Evolutionary conservation across 1,284 basidiomycete genomes (phyloP), one percentile per base, ranked within the genome.

Genomic region (Cystobasidium slooffiae): DNA sequence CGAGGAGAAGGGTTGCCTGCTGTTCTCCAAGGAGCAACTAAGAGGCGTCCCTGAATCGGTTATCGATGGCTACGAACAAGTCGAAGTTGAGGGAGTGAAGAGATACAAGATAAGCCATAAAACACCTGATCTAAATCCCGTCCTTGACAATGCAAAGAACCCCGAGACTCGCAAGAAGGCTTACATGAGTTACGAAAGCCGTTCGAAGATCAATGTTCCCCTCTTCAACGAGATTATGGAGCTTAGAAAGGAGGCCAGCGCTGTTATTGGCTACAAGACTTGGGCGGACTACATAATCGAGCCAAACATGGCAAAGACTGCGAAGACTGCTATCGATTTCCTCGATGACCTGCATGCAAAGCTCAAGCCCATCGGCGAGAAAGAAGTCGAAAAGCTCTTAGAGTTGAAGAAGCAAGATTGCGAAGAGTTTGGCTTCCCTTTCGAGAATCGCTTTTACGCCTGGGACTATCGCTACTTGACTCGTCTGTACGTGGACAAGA

Each of bases 261-360:
- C 83, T 39, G 79, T 93, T 4, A 84, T 93, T 14, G 87, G 87
- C 6, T 93, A 93, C 78, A 81, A 87, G 18, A 91, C 87, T 16
- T 92, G 91, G 89, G 91, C 90, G 0, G 90, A 91, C 80, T 93
- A 88, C 80, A 82, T 88, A 24, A 91, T 91, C 0, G 91, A 93
- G 80, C 86, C 88, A 69, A 93, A 92, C 84, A 93, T 94, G 92
- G 88, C 90, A 75, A 92, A 92, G 81, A 86, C 84, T 44, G 88
- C 87, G 1, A 83, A 87, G 61, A 85, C 85, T 61, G 88, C 90
- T 1, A 81, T 85, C 78, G 84, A 86, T 49, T 89, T 94, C 84
- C 84, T 93, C 68, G 84, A 87, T 47, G 90, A 92, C 63, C 87
- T 94, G 47, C 87, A 91, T 79, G 80, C 82, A 43, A 90, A 91